These are phyloP conservation scores for Neopestalotiopsis rosae DNA, from an alignment of 2,329 filamentous ascomycete species.

Conservation along the genomic window DNA sequence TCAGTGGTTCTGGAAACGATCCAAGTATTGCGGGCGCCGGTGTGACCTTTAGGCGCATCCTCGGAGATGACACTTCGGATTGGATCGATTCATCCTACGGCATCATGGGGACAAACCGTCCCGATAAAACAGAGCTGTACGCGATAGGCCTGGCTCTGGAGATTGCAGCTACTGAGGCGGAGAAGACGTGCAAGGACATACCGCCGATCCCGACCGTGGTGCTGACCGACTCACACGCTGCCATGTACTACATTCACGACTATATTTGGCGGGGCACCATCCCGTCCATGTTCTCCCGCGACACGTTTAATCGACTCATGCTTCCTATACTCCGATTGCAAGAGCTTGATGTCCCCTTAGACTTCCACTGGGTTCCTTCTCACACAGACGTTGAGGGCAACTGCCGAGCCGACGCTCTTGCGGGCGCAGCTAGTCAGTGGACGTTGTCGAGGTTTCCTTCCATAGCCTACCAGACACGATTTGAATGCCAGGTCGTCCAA, in stretches of 20 bases:
- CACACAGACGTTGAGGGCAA: constrained; percentile 11
- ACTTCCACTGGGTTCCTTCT: constrained; percentile 11
- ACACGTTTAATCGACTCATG: not conserved
- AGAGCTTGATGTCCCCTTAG: not conserved
- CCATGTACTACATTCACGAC: constrained; percentile 9
- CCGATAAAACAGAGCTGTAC: not conserved
- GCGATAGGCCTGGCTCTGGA: constrained; percentile 9
- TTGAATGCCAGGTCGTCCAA: not conserved
- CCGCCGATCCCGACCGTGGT: not conserved
- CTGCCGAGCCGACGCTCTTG: not conserved
- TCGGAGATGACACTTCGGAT: not conserved
- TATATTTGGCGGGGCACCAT: constrained; percentile 4
- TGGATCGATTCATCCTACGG: constrained; percentile 3
- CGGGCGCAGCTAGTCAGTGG: not conserved
- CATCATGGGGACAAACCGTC: not conserved
- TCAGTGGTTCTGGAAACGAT: not conserved
- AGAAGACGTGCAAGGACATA: not conserved
- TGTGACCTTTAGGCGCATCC: not conserved
- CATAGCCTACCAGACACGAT: not conserved
- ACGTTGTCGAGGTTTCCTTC: not conserved
- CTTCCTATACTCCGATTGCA: not conserved
- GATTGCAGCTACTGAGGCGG: not conserved
- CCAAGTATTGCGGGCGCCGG: not conserved
- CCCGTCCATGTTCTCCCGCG: not conserved
- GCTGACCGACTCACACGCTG: not conserved